Percentiles rank a stretch among this genome's conserved stretches.
phyloP scores from a whole-genome alignment of 2,329 filamentous ascomycete species.

The Verticillium alfalfae region DNA sequence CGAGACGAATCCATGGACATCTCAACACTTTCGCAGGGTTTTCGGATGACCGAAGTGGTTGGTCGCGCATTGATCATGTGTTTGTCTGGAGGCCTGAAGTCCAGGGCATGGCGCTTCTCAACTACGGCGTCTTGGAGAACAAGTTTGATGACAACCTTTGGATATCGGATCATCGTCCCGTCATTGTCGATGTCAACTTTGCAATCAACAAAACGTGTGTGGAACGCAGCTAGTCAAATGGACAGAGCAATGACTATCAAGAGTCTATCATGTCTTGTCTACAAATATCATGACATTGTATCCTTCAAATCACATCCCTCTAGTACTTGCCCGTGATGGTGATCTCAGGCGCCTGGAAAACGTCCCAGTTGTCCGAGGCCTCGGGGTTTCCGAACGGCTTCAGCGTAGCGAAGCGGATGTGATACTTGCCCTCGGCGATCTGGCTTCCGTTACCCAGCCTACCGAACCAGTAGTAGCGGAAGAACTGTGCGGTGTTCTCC shows the following conservation, averaged over 20 bases:
- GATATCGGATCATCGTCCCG: conserved; percentile 25
- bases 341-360: conserved; percentile 28
- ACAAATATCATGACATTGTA: not conserved
- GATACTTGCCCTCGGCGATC: conserved; percentile 32
- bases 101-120: conserved; percentile 13
- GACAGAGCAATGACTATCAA: not conserved
- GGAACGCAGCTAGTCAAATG: not conserved
- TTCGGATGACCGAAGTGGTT: conserved; percentile 10
- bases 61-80: conserved; percentile 20
- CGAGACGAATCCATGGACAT: conserved; percentile 16
- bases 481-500: conserved; percentile 1
- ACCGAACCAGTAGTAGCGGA: conserved; percentile 33
- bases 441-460: conserved; percentile 35
- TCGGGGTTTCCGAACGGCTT: conserved; percentile 33
- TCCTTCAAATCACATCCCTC: not conserved
- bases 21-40: conserved; percentile 23
- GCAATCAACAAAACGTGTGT: not conserved
- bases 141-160: conserved; percentile 19
- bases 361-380: conserved; percentile 34
- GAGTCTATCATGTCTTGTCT: not conserved
- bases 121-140: conserved; percentile 18
- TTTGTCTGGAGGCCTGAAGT: conserved; percentile 19
- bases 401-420: conserved; percentile 33
- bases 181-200: conserved; percentile 20
- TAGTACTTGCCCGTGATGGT: conserved; percentile 17